Percentiles rank a stretch among this genome's conserved stretches.
Evolutionary conservation across 176 grass and related monocot genomes (phyloP).

Genomic region (barley (Hordeum vulgare)): MorexV3_pseudomolecules_assembly NC_058523.1:528917379-528917878

Average conservation of each 20-base stretch:
- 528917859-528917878: too few species aligned
- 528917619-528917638: neutral
- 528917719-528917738: neutral
- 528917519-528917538: neutral
- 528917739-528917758: neutral
- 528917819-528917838: too few species aligned
- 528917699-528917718: neutral
- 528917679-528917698: neutral
- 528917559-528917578: neutral
- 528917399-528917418: neutral
- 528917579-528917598: neutral
- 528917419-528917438: neutral
- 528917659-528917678: neutral
- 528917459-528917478: neutral
- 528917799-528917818: neutral
- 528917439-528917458: neutral
- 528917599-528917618: neutral
- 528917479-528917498: neutral
- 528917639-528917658: neutral
- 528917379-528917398: neutral
- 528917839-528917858: too few species aligned
- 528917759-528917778: neutral
- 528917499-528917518: neutral
- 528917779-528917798: neutral
- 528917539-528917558: neutral